Base-by-base conservation (phyloP, 495 filamentous ascomycete species). In the Immersiella caudata region DNA sequence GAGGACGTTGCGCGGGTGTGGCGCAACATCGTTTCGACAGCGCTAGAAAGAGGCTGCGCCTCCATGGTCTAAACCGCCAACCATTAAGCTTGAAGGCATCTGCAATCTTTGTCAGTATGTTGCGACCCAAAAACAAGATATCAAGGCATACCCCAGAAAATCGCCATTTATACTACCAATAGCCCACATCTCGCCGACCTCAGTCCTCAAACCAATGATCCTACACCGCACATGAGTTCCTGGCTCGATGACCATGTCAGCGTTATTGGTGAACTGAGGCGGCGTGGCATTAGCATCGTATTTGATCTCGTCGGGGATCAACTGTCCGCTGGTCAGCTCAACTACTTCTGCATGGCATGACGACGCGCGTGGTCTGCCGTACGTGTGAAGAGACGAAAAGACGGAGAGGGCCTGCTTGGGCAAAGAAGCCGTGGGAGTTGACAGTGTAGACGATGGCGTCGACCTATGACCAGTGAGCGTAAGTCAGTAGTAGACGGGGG, bases 151-250 rank as follows among this genome's bases (percentile, higher is more conserved):
- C 82, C 85, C 85, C 33, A 87, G 82, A 73, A 85, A 87, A 65
- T 87, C 92, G 78, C 97, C 95, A 81, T 96, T 97, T 75, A 99
- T 97, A 40, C 91, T 98, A 50, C 93, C 96, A 77, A 98, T 96
- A 35, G 94, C 95, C 83, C 90, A 97, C 86, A 99, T 95, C 71
- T 90, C 89, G 26, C 90, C 93, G 55, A 98, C 91, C 73, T 97
- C 95, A 61, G 89, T 92, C 76, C 96, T 87, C 16, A 93, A 90
- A 70, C 96, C 96, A 60, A 97, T 89, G 58, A 99, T 89, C 79
- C 97, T 97, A 66, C 97, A 88, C 18, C 95, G 91, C 69, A 99
- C 85, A 74, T 96, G 93, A 11, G 94, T 93, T 35, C 92, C 93
- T 51, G 93, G 93, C 78, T 97, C 93, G 73, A 98, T 97, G 16